Conservation (phyloP, 768 basidiomycete genomes). For the Collybia mongolica region DNA sequence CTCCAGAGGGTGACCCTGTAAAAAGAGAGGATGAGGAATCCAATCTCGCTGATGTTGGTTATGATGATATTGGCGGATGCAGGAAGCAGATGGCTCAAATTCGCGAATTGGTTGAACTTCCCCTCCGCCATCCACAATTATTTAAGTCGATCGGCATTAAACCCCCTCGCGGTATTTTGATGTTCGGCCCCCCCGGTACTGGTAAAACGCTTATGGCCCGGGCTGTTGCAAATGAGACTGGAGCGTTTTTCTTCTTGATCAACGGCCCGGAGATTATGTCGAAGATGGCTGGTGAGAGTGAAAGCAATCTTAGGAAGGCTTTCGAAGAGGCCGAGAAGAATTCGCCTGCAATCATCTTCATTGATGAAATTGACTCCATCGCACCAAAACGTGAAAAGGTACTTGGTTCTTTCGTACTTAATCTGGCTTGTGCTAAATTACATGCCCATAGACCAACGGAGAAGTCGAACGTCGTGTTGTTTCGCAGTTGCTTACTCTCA, state of each 20-base stretch:
- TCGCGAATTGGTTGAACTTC: slow-evolving; percentile 97
- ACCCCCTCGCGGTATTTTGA: slow-evolving; percentile 96
- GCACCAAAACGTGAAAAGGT: slow-evolving; percentile 99
- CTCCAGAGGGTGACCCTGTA: slow-evolving; percentile 92
- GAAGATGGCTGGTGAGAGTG: slow-evolving; percentile 99
- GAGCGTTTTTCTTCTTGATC: slow-evolving; percentile 99
- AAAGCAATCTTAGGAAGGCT: slow-evolving; percentile 96
- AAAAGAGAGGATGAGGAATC: slow-evolving; percentile 99
- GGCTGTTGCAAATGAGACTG: slow-evolving; percentile 99
- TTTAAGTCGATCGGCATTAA: slow-evolving; percentile 99
- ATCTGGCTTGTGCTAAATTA: not conserved
- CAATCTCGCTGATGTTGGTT: slow-evolving; percentile 95
- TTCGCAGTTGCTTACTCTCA: slow-evolving; percentile 95
- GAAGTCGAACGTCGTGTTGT: slow-evolving; percentile 99
- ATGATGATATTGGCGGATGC: slow-evolving; percentile 99
- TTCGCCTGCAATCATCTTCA: slow-evolving; percentile 99
- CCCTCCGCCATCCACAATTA: slow-evolving; percentile 96
- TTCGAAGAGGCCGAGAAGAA: slow-evolving; percentile 99
- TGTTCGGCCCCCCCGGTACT: slow-evolving; percentile 98
- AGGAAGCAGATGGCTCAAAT: slow-evolving; percentile 99
- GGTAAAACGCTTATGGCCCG: slow-evolving; percentile 99
- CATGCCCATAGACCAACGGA: slow-evolving; percentile 80
- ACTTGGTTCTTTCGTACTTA: slow-evolving; percentile 10
- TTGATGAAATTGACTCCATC: slow-evolving; percentile 99
- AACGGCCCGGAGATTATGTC: slow-evolving; percentile 99